Evolutionary conservation across 1,284 basidiomycete species (phyloP), one percentile per base, ranked within the genome.

Genomic region (Ganoderma multipileum): DNA sequence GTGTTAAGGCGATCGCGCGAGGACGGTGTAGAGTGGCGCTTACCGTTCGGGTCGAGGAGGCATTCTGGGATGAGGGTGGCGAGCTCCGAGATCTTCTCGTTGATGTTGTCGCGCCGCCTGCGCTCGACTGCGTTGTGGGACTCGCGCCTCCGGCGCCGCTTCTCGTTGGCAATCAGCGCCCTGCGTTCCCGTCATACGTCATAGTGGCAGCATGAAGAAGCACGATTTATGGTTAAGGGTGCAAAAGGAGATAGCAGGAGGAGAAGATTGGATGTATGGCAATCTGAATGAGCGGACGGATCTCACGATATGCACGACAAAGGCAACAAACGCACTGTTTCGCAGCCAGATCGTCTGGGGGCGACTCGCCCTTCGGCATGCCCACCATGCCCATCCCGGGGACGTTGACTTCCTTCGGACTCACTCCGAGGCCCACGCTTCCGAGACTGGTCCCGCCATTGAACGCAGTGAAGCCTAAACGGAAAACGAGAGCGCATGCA

Each of bases 101-200:
- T 97, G 80, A 97, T 97, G 79, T 96, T 96, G 78, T 97, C 95
- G 59, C 95, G 81, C 64, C 95, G 80, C 36, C 95, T 83, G 23
- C 95, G 85, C 82, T 97, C 95, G 71, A 97, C 95, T 3, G 95
- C 95, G 76, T 97, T 97, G 79, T 97, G 95, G 7, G 90, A 92
- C 80, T 96, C 95, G 68, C 95, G 83, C 60, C 95, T 82, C 55
- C 92, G 83, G 11, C 93, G 82, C 14, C 94, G 83, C 79, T 95
- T 95, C 81, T 96, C 95, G 72, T 84, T 89, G 64, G 86, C 90
- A 20, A 91, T 79, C 39, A 85, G 67, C 14, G 84, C 84, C 66
- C 79, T 81, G 64, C 39, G 28, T 55, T 61, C 64, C 58, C 59
- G 61, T 47, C 61, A 64, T 59, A 60, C 59, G 63, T 59, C 67